phyloP scores from a whole-genome alignment of 2,329 filamentous ascomycete genomes.

The Escovopsis sp. region DNA sequence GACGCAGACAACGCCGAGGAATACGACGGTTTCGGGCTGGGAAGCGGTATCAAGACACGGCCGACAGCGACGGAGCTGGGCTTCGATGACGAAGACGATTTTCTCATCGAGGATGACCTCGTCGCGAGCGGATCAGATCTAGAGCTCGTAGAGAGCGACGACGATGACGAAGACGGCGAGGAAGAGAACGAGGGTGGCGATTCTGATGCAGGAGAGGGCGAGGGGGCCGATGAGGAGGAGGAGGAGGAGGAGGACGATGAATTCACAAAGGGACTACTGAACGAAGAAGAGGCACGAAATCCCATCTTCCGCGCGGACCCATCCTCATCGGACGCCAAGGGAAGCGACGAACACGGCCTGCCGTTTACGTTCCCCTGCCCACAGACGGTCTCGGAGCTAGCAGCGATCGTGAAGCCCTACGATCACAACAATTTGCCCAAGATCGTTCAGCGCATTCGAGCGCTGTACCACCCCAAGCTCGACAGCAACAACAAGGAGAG shows the following conservation, averaged over 20 bases:
- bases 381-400: conserved; percentile 58
- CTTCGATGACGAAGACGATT: conserved; percentile 90
- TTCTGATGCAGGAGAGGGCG: conserved; percentile 18
- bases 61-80: conserved; percentile 48
- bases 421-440: conserved; percentile 53
- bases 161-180: conserved; percentile 33
- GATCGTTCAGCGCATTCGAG: conserved; percentile 77
- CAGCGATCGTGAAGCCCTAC: conserved; percentile 49
- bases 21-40: conserved; percentile 45
- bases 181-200: conserved; percentile 8
- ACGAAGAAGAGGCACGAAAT: conserved; percentile 40
- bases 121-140: conserved; percentile 66
- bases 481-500: conserved; percentile 74
- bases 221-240: conserved; percentile 24
- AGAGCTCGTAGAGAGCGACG: conserved; percentile 41
- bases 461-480: conserved; percentile 82
- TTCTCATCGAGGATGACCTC: conserved; percentile 77
- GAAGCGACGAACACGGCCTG: conserved; percentile 41
- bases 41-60: conserved; percentile 40
- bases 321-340: conserved; percentile 24
- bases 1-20: conserved; percentile 15
- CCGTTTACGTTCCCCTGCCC: conserved; percentile 83
- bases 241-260: conserved; percentile 46
- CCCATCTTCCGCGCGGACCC: conserved; percentile 31
- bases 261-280: conserved; percentile 55